Evolutionary conservation across 2,329 filamentous ascomycete species (phyloP).

Genomic region (Gnomoniopsis smithogilvyi): DNA sequence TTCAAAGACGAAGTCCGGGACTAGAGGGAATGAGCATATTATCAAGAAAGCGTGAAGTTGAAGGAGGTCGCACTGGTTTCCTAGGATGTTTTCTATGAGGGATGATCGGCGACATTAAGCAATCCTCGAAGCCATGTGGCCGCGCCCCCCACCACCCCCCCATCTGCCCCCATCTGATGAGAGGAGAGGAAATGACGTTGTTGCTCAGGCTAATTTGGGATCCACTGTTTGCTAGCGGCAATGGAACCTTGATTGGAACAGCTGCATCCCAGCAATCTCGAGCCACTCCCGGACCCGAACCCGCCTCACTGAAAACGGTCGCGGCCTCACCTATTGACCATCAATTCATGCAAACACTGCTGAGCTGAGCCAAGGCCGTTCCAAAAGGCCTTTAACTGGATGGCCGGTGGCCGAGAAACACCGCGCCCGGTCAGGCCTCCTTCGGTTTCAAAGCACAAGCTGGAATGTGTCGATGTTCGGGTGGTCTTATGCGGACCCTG

Average conservation of each 20-base stretch:
- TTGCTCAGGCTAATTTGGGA: background rate
- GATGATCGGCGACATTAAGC: background rate
- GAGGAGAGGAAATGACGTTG: background rate
- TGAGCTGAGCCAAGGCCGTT: background rate
- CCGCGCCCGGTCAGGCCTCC: background rate
- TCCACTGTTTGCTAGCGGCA: background rate
- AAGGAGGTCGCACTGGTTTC: no score
- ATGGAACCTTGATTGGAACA: no score
- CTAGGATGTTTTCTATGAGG: no score
- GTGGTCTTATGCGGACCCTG: background rate
- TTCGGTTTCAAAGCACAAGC: conserved; percentile 4
- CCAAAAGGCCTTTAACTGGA: background rate
- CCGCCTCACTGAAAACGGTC: background rate
- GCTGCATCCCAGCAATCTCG: no score
- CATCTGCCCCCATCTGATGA: no score
- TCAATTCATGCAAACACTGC: background rate
- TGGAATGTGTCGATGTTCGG: background rate
- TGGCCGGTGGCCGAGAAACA: background rate
- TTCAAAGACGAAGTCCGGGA: no score
- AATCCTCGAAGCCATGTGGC: no score
- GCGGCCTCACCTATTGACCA: background rate
- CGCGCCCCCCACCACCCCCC: no score
- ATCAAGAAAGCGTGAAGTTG: no score
- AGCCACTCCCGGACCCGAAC: background rate
- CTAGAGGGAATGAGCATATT: no score